phyloP scores from a whole-genome alignment of 1,284 basidiomycete genomes.

The Athelia sp. region DNA sequence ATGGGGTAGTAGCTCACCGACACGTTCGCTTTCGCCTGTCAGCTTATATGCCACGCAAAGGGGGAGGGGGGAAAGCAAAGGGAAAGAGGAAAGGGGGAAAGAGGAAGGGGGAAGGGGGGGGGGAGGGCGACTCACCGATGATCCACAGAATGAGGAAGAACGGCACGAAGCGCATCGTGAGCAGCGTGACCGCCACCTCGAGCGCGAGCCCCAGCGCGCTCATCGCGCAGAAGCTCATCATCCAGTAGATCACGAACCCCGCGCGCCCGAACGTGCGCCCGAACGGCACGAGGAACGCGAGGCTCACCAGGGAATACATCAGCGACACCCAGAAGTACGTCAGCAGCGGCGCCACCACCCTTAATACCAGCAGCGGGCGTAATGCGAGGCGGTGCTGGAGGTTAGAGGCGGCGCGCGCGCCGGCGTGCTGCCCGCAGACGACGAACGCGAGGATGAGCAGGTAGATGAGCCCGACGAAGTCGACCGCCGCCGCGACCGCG shows the following conservation, averaged over 20 bases:
- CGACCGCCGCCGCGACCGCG: slow-evolving; percentile 64
- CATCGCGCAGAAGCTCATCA: slow-evolving; percentile 65
- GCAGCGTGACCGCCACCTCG: slow-evolving; percentile 54
- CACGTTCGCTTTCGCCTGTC: slow-evolving; percentile 52
- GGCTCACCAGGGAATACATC: slow-evolving; percentile 58
- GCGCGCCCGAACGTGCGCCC: slow-evolving; percentile 41
- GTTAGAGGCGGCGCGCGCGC: slow-evolving; percentile 34
- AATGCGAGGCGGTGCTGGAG: slow-evolving; percentile 45
- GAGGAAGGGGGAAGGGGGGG: neutral
- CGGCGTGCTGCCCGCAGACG: slow-evolving; percentile 28
- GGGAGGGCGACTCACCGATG: slow-evolving; percentile 39
- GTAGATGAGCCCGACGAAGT: slow-evolving; percentile 76
- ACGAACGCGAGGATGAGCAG: slow-evolving; percentile 57
- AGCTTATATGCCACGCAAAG: too few relatives aligned
- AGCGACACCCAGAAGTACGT: slow-evolving; percentile 59
- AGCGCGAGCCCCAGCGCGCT: slow-evolving; percentile 54
- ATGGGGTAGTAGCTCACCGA: slow-evolving; percentile 62
- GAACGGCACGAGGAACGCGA: slow-evolving; percentile 64
- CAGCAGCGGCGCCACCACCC: slow-evolving; percentile 48
- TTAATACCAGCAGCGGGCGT: slow-evolving; percentile 48
- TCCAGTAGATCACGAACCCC: slow-evolving; percentile 76
- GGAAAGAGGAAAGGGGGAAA: too few relatives aligned
- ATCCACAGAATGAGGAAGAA: slow-evolving; percentile 67
- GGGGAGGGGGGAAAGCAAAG: too few relatives aligned
- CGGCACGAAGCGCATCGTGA: slow-evolving; percentile 48